Conservation (phyloP, 1,284 basidiomycete species). For the Pascua guehoae region DNA sequence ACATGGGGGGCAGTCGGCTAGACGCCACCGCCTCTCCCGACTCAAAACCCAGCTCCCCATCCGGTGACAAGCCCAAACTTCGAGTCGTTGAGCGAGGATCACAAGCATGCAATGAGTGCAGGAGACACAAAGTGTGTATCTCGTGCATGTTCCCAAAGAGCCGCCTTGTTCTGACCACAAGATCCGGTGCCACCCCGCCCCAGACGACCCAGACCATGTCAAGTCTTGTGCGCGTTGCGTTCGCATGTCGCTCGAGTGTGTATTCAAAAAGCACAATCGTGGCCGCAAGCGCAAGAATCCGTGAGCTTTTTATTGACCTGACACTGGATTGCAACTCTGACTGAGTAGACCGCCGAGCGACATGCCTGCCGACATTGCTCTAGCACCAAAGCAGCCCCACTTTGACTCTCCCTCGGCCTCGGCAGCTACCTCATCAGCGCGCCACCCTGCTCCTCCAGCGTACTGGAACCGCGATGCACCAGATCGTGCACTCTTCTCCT, state of each 20-base stretch:
- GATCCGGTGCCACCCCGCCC: constrained; percentile 36
- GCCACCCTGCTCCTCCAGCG: not conserved
- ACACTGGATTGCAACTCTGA: constrained; percentile 1
- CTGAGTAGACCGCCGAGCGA: constrained; percentile 1
- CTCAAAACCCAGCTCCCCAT: constrained; percentile 14
- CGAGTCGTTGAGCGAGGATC: constrained; percentile 30
- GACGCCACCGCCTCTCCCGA: constrained; percentile 9
- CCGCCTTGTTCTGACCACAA: constrained; percentile 4
- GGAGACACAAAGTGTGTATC: constrained; percentile 30
- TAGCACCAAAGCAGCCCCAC: constrained; percentile 12
- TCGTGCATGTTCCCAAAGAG: not conserved
- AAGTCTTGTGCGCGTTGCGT: constrained; percentile 30
- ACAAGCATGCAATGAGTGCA: constrained; percentile 35
- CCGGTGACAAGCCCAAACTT: constrained; percentile 21
- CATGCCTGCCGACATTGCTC: not conserved
- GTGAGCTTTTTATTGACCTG: constrained; percentile 9
- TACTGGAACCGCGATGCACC: constrained; percentile 16
- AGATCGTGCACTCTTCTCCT: constrained; percentile 10
- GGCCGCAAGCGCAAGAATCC: constrained; percentile 32
- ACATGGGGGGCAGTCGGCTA: not conserved
- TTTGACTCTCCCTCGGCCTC: not conserved
- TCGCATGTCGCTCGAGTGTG: constrained; percentile 29
- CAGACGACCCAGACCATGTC: constrained; percentile 30
- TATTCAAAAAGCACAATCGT: constrained; percentile 35
- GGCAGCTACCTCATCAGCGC: no score